Evolutionary conservation across 2,329 filamentous ascomycete genomes (phyloP), one percentile per base, ranked within the genome.

Genomic region (Nannizziopsis barbatae): DNA sequence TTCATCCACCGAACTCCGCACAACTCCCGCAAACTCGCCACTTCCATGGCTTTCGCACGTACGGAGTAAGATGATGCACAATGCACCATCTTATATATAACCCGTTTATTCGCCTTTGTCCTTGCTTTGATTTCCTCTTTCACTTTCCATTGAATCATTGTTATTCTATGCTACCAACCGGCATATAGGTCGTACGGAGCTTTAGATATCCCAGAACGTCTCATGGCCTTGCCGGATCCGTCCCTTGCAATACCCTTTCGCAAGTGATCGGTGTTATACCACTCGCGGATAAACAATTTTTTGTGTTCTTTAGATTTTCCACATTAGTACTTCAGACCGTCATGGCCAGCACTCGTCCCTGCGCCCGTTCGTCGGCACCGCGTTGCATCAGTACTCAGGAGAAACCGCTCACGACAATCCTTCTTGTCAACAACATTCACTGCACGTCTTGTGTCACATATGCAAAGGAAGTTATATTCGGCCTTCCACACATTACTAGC

Each of bases 371-470:
- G 35, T 18, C 37, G 14, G 15, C 27, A 10, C 3, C 38, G 14
- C 27, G 12, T 10, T 2, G 31, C 18, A 15, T 35, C 40, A 5
- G 14, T 22, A n/a, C 20, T 5, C 35, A 37, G 11, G 14, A 17
- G 3, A 45, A 45, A 35, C 31, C 20, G 18, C 32, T 47, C 4
- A 62, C 60, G n/a, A 62, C 63, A 14, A 58, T 64, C 17, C 65
- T 72, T 27, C 65, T 71, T 49, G 68, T 71, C 43, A 68, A 66
- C 50, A 73, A 73, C 51, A 65, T 73, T 35, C 71, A 73, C 55
- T 73, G 71, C 55, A 59, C 69, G 12, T 72, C 70, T 15, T 73
- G 71, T 50, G 67, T 73, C 17, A 59, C 68, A 40, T 68, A 71
- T 54, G 65, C 70, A 41, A 64, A 64, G 31, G 67, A 69, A 56